Evolutionary conservation across 108 stramenopile genomes (phyloP), one percentile per base, ranked within the genome.

Genomic region (Nitzschia sp.): DNA sequence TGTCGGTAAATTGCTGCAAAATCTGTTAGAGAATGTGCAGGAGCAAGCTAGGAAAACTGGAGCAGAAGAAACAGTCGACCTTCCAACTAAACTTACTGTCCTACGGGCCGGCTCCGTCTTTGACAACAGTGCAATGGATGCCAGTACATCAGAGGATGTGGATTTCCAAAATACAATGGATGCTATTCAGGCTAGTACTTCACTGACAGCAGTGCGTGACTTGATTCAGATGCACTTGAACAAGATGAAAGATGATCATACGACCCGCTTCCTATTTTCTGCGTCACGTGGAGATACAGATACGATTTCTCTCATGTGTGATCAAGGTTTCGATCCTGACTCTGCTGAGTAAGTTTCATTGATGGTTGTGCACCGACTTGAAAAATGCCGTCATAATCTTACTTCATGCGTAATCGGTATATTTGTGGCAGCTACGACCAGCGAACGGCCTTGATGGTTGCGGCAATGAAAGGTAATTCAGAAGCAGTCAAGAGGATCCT

Each of bases 381-480:
- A n/a, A n/a, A n/a, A n/a, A n/a, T n/a, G n/a, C n/a, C n/a, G n/a
- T n/a, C n/a, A n/a, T n/a, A n/a, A n/a, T n/a, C n/a, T n/a, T n/a
- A n/a, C n/a, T n/a, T n/a, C n/a, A n/a, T n/a, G n/a, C n/a, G n/a
- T n/a, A n/a, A n/a, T n/a, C n/a, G n/a, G n/a, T n/a, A n/a, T n/a
- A n/a, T n/a, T n/a, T n/a, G n/a, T n/a, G n/a, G n/a, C n/a, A n/a
- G n/a, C n/a, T 88, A 89, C 47, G 88, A 89, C 66, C 46, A 66
- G 30, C 54, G 88, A 35, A 84, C 88, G 21, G 88, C 88, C 29
- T 32, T 89, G 33, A 86, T 86, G 85, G 88, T 89, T 2, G 83
- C 85, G 29, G 65, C 83, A 4, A 86, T 84, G 85, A 86, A 86
- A 54, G 88, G 85, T 0, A 81, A 82, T 66, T 59, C 76, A 32